phyloP scores from a whole-genome alignment of 768 basidiomycete genomes.

The Boletus pseudopeckii region DNA sequence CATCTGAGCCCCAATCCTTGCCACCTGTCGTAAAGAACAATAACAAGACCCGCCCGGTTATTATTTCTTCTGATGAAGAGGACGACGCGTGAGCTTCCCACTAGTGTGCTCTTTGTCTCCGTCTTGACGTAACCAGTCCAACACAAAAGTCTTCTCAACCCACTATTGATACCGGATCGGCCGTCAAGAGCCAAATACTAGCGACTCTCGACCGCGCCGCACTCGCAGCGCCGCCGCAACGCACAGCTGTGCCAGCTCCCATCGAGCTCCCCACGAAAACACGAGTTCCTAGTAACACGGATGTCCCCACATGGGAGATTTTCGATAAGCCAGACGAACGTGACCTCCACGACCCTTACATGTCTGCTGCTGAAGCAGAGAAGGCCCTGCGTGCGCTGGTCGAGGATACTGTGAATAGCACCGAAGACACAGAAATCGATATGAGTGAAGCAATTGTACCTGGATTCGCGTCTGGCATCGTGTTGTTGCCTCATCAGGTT shows the following conservation, averaged over 20 bases:
- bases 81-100: conserved; percentile 7
- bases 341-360: conserved; percentile 29
- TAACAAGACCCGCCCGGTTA: conserved; percentile 11
- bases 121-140: conserved; percentile 10
- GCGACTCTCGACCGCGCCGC: conserved; percentile 26
- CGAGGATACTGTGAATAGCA: conserved; percentile 54
- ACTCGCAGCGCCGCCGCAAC: conserved; percentile 10
- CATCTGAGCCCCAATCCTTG: conserved; percentile 21
- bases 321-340: conserved; percentile 29
- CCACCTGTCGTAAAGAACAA: conserved; percentile 2
- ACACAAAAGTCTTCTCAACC: neutral
- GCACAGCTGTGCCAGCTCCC: conserved; percentile 31
- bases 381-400: conserved; percentile 76
- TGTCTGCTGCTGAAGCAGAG: conserved; percentile 59
- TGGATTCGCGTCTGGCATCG: conserved; percentile 70
- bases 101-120: neutral
- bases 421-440: conserved; percentile 48
- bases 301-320: conserved; percentile 27
- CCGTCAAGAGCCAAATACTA: conserved; percentile 16
- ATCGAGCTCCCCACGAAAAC: conserved; percentile 25
- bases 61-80: conserved; percentile 35
- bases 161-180: neutral
- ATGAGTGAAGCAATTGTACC: conserved; percentile 68
- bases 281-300: conserved; percentile 14
- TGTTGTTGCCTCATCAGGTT: conserved; percentile 83